phyloP scores from a whole-genome alignment of 148 eudicot genomes.

The Oxyria digyna region DNA sequence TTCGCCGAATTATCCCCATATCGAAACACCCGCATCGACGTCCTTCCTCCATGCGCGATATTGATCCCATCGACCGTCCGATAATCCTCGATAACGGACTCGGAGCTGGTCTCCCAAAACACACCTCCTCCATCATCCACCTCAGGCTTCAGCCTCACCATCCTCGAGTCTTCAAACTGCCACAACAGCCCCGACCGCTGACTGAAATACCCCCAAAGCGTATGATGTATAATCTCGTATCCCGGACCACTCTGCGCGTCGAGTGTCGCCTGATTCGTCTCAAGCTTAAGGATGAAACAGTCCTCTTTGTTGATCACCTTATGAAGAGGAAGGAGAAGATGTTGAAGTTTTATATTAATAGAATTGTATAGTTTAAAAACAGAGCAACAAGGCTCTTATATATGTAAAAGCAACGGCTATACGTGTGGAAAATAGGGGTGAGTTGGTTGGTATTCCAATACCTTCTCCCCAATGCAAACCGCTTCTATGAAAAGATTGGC shows the following conservation, averaged over 20 bases:
- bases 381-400: no score
- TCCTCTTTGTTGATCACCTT: slow-evolving; percentile 78
- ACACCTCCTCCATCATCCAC: slow-evolving; percentile 55
- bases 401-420: no score
- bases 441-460: no score
- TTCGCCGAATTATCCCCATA: slow-evolving; percentile 89
- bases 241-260: slow-evolving; percentile 57
- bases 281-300: slow-evolving; percentile 88
- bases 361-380: no score
- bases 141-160: slow-evolving; percentile 56
- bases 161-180: slow-evolving; percentile 85
- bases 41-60: slow-evolving; percentile 76
- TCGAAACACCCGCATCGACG: slow-evolving; percentile 60
- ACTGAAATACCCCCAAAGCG: slow-evolving; percentile 95
- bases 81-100: slow-evolving; percentile 74
- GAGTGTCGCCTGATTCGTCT: slow-evolving; percentile 62
- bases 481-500: slow-evolving; percentile 84
- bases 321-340: no score
- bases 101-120: slow-evolving; percentile 93
- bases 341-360: no score
- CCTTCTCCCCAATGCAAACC: slow-evolving; percentile 95
- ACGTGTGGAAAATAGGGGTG: no score
- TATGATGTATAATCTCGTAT: slow-evolving; percentile 85
- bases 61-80: slow-evolving; percentile 78
- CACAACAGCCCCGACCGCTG: slow-evolving; percentile 77